Base-by-base conservation (phyloP, 2,329 filamentous ascomycete species). In the Camptophora hylomeconis region DNA sequence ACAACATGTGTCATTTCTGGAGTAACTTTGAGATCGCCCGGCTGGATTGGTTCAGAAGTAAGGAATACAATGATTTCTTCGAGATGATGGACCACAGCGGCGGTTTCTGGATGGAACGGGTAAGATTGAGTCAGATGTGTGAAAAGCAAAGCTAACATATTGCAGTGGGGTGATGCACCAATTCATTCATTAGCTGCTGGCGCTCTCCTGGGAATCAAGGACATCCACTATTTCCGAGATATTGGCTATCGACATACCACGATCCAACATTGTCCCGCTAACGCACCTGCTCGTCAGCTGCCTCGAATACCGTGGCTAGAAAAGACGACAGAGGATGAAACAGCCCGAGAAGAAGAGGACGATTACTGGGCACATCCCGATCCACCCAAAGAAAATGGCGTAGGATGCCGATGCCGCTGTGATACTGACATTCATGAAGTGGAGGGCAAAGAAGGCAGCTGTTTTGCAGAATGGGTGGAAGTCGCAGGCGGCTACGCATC, bases 1-100 rank as follows among this genome's bases (percentile, higher is more conserved):
- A 98, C 67, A 98, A 98, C 61, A 98, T 98, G 89, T 98, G 89
- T 54, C 89, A 98, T 63, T 98, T 94, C 65, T 98, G 89, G 89
- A 93, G 84, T 55, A 98, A 98, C 56, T 98, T 98, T 45, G 89
- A 98, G 57, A 98, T 98, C 59, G 89, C 89, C 9, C 75, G 76
- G 35, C 69, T 98, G 37, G 79, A 82, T 59, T 98, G 84, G 74
- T 95, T 95, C 70, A 75, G 89, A 45, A 94, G 86, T 63, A 87
- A 93, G 59, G 80, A 84, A 50, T 98, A 98, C 53, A 80, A 92
- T 46, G 89, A 94, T 42, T 98, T 98, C 56, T 98, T 98, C 56
- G 67, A 94, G 48, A 92, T 92, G 79, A 94, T 98, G 87, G 89
- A 98, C 53, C 76, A 77, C 39, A 94, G 86, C 52, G 89, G 89